Evolutionary conservation across 306 rosid genomes (phyloP).

Genomic region (Vigna reflexopilosa): DNA sequence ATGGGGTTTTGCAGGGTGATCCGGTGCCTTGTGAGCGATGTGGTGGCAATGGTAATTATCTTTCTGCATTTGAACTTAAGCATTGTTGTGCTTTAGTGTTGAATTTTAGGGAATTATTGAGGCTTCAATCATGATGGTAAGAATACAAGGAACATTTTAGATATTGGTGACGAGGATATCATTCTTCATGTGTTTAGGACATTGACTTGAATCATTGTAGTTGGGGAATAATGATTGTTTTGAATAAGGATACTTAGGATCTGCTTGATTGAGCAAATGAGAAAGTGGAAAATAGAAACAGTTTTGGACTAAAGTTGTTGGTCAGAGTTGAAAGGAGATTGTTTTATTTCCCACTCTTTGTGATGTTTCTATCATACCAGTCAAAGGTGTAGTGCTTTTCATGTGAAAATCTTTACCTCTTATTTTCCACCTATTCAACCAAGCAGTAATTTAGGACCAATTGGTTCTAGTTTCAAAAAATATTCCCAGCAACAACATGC

Average conservation of each 20-base stretch:
- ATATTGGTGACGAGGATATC: neutral
- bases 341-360: neutral
- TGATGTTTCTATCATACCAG: slow-evolving; percentile 1
- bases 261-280: slow-evolving; percentile 14
- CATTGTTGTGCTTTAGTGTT: slow-evolving; percentile 11
- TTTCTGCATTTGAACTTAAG: slow-evolving; percentile 23
- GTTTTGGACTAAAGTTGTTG: slow-evolving; percentile 21
- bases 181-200: neutral
- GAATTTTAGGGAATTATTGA: slow-evolving; percentile 1
- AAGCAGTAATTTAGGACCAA: slow-evolving; percentile 4
- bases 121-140: neutral
- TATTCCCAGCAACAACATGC: neutral
- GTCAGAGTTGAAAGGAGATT: neutral
- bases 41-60: slow-evolving; percentile 81
- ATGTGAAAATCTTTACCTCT: slow-evolving; percentile 5
- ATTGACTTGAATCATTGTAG: slow-evolving; percentile 7
- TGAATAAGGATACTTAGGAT: neutral
- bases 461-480: neutral
- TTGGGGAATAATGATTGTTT: neutral
- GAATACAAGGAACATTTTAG: slow-evolving; percentile 1
- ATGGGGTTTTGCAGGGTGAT: slow-evolving; percentile 76
- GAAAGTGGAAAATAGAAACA: slow-evolving; percentile 13
- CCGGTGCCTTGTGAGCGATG: slow-evolving; percentile 97
- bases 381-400: neutral
- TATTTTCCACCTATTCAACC: slow-evolving; percentile 20